Base-by-base conservation (phyloP, 192 early-diverging fungal species). In the Ramicandelaber brevisporus region DNA sequence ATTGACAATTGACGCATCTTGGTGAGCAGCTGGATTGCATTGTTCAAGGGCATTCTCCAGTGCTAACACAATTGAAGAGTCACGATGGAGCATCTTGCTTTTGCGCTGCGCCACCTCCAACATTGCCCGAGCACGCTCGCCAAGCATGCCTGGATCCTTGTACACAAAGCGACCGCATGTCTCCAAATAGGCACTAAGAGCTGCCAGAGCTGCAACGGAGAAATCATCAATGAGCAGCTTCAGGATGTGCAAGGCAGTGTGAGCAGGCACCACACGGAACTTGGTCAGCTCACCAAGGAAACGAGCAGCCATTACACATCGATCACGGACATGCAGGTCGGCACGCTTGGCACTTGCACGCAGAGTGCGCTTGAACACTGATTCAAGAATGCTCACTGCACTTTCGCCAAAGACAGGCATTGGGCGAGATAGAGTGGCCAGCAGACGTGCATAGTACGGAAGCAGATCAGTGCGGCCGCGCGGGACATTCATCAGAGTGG, bases 41-140 rank as follows among this genome's bases (percentile, higher is more conserved):
- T 73, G 68, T 43, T 78, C 78, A 31, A 73, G 83, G 0, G 88
- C 88, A 37, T 95, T 95, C 21, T 96, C 90, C 17, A 99, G 74
- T 64, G 96, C 79, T 30, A 89, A 41, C 4, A 50, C 35, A 15
- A 79, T 70, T 7, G 85, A 68, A 26, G 55, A 73, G 41, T 99
- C 93, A 13, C 90, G 41, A 40, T 85, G 73, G 21, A 78, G 64
- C 10, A 68, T 70, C 2, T 61, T 66, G 27, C 83, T 83, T 46
- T 88, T 93, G 20, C 85, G 62, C 61, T 78, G 73, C 37, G 93
- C 46, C n/a, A 87, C 82, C 14, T 87, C 86, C 30, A 59, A 34
- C 26, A 99, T 37, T 61, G 68, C 36, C 10, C 29, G 24, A 36
- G 85, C 65, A 11, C 84, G 63, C 4, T 42, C 43, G 17, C 61